Base-by-base conservation (phyloP, 352 stramenopile species). In the Globisporangium solare region DNA sequence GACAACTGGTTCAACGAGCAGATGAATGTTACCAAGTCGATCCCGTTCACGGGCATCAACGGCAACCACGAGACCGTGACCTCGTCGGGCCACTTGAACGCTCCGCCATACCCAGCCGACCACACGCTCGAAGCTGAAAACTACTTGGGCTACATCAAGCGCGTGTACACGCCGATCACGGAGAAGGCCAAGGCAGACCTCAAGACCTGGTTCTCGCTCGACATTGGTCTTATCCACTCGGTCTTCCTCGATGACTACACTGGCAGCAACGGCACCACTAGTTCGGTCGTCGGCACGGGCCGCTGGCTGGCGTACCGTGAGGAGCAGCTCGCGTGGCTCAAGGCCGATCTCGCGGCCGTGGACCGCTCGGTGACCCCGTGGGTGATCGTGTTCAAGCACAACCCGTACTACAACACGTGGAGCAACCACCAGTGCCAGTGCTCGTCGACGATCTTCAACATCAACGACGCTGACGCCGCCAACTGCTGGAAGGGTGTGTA, bases 11-110 rank as follows among this genome's bases (percentile, higher is more conserved):
- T 82, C 52, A 60, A 54, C 11, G 53, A 88, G 56, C 74, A 82
- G 54, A 66, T 78, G 52, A 71, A 76, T 43, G 56, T 84, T 3
- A 70, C 74, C 20, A 72, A 67, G 13, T 57, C 67, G 39, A 66
- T 88, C 32, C 74, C 74, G 0, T 65, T 69, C 21, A 70, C 76
- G 31, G 74, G 71, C 13, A 75, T 75, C 47, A 74, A 84, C 47
- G 81, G 81, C 27, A 89, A 91, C 61, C 81, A 91, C 68, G 81
- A 91, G 61, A 79, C 78, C 32, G 70, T 70, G 50, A 59, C 61
- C 58, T 67, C 67, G 12, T 61, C 57, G 2, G 68, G 63, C 7
- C 81, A 86, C 54, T 66, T 74, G 41, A 74, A 72, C 45, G 56
- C 72, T 51, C 39, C 61, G 7, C 71, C 72, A 41, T 89, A 81